phyloP scores from a whole-genome alignment of 345 rosid species.

The Corchorus olitorius region DNA sequence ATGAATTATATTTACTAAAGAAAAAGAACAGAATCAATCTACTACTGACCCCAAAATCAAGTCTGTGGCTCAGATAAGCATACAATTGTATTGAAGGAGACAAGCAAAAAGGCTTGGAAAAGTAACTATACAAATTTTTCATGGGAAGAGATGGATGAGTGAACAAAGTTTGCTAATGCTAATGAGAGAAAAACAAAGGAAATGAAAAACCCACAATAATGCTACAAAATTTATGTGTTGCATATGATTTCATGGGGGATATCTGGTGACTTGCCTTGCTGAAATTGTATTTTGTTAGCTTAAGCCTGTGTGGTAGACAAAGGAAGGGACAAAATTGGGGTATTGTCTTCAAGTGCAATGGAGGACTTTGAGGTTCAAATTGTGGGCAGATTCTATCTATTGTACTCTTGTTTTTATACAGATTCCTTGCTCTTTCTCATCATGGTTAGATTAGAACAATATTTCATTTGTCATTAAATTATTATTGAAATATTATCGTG shows the following conservation, averaged over 20 bases:
- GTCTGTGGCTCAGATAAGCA: constrained; percentile 13
- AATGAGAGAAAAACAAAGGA: neutral
- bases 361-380: neutral
- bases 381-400: constrained; percentile 8
- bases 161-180: neutral
- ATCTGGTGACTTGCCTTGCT: constrained; percentile 4
- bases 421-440: constrained; percentile 18
- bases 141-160: neutral
- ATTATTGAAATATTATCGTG: neutral
- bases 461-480: neutral
- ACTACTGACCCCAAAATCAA: neutral
- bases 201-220: neutral
- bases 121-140: neutral
- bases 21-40: neutral
- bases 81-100: neutral
- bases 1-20: neutral
- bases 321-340: constrained; percentile 14
- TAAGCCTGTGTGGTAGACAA: constrained; percentile 17
- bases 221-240: neutral
- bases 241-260: neutral
- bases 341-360: constrained; percentile 17
- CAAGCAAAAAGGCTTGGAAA: neutral
- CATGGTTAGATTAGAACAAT: constrained; percentile 7
- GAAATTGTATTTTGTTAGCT: neutral
- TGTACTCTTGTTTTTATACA: neutral